These are phyloP conservation scores for Aspergillus alliaceus DNA, from an alignment of 2,329 filamentous ascomycete species.

Conservation along the genomic window DNA sequence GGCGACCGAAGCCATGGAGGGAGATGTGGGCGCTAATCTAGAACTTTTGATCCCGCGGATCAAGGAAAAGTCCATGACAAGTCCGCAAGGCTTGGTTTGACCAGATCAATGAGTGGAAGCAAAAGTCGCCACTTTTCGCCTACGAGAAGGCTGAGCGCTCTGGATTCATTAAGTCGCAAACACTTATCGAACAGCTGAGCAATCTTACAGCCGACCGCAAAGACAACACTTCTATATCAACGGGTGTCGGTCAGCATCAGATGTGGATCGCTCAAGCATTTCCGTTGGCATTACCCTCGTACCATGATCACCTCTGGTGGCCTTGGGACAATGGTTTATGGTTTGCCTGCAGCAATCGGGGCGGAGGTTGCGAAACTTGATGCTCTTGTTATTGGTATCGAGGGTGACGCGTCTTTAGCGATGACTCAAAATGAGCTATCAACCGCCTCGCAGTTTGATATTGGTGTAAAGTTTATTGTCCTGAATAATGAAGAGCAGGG, in stretches of 20 bases:
- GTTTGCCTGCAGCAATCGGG: constrained; percentile 90
- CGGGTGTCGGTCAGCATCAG: constrained; percentile 95
- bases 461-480: constrained; percentile 91
- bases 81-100: no score
- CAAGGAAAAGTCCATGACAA: no score
- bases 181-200: constrained; percentile 86
- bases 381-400: constrained; percentile 88
- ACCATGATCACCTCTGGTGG: constrained; percentile 97
- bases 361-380: constrained; percentile 85
- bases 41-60: no score
- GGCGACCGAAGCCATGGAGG: constrained; percentile 91
- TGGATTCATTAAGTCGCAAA: constrained; percentile 97
- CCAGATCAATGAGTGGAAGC: constrained; percentile 89
- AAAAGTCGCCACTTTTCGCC: constrained; percentile 77
- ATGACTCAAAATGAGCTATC: constrained; percentile 97
- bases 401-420: constrained; percentile 95
- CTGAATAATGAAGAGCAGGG: constrained; percentile 98
- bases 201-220: constrained; percentile 78
- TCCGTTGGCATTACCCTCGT: constrained; percentile 86
- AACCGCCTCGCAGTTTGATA: constrained; percentile 92
- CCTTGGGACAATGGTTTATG: constrained; percentile 96
- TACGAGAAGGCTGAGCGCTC: constrained; percentile 76
- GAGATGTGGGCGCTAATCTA: no score
- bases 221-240: constrained; percentile 81
- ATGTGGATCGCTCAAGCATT: constrained; percentile 99